Conservation (phyloP, 768 basidiomycete species). For the Leccinellum albellum region DNA sequence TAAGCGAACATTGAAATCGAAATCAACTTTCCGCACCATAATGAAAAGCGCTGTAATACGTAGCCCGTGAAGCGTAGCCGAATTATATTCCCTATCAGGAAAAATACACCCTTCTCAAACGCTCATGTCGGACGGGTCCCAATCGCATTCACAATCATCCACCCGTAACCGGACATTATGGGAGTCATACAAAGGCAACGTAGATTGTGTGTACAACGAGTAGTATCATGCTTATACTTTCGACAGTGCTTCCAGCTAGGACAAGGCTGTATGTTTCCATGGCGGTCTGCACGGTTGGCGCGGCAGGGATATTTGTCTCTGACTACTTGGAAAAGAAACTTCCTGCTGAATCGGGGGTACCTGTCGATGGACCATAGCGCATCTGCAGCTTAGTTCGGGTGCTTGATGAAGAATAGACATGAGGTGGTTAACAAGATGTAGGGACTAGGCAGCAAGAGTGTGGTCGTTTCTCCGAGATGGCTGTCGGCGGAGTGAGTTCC, state of each 20-base stretch:
- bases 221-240: constrained; percentile 10
- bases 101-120: neutral
- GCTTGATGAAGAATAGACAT: neutral
- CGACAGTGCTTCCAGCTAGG: constrained; percentile 48
- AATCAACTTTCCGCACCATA: too few relatives aligned
- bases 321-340: constrained; percentile 47
- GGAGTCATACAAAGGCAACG: constrained; percentile 43
- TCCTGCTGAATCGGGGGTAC: constrained; percentile 13
- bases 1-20: too few relatives aligned
- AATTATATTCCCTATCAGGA: neutral
- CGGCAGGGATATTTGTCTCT: constrained; percentile 45
- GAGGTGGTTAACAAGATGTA: neutral
- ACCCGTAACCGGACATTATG: constrained; percentile 30
- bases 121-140: constrained; percentile 14
- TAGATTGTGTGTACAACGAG: constrained; percentile 2
- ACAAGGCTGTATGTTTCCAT: constrained; percentile 52
- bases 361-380: neutral
- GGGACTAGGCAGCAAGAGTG: constrained; percentile 1
- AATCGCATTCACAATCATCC: constrained; percentile 6
- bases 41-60: too few relatives aligned
- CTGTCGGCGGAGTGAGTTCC: constrained; percentile 18
- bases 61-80: neutral
- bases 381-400: constrained; percentile 1
- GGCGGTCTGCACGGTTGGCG: constrained; percentile 44
- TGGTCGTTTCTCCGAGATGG: constrained; percentile 18